Conservation (phyloP, 768 basidiomycete genomes). For the Holtermanniella nyarrowii region DNA sequence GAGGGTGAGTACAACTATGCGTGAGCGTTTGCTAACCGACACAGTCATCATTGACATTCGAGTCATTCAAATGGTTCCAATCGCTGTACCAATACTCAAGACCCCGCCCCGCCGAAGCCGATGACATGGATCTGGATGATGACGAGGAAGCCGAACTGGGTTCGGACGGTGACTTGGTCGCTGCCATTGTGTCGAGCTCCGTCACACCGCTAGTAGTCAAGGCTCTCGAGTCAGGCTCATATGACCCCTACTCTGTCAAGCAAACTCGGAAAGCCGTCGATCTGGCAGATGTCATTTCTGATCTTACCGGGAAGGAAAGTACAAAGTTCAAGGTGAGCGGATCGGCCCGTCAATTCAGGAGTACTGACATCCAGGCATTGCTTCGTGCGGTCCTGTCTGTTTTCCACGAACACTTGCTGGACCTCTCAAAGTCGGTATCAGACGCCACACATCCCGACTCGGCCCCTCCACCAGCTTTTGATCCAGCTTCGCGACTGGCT, state of each 20-base stretch:
- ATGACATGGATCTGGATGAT: slow-evolving; percentile 33
- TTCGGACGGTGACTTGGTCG: slow-evolving; percentile 75
- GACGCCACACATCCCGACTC: slow-evolving; percentile 11
- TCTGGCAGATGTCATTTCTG: slow-evolving; percentile 69
- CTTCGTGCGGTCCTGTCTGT: slow-evolving; percentile 49
- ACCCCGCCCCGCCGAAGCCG: slow-evolving; percentile 33
- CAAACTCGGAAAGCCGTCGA: slow-evolving; percentile 59
- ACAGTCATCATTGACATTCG: slow-evolving; percentile 44
- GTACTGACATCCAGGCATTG: slow-evolving; percentile 42
- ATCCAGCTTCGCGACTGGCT: slow-evolving; percentile 64
- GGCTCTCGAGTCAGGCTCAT: slow-evolving; percentile 63
- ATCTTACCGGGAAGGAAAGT: slow-evolving; percentile 53
- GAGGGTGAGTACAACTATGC: slow-evolving; percentile 47
- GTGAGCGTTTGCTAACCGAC: background rate
- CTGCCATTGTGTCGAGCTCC: slow-evolving; percentile 75
- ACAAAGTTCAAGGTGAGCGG: slow-evolving; percentile 43
- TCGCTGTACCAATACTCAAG: slow-evolving; percentile 68
- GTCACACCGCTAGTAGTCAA: slow-evolving; percentile 65
- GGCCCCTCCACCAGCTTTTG: slow-evolving; percentile 48
- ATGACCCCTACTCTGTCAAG: slow-evolving; percentile 67
- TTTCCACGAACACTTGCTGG: slow-evolving; percentile 47
- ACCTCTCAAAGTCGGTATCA: slow-evolving; percentile 35
- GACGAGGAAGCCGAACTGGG: slow-evolving; percentile 56
- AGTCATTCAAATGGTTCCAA: slow-evolving; percentile 75
- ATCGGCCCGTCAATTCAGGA: background rate